Percentiles rank a stretch among this genome's conserved stretches.
phyloP scores from a whole-genome alignment of 139 green algal genomes.

The Yamagishiella unicocca region DNA sequence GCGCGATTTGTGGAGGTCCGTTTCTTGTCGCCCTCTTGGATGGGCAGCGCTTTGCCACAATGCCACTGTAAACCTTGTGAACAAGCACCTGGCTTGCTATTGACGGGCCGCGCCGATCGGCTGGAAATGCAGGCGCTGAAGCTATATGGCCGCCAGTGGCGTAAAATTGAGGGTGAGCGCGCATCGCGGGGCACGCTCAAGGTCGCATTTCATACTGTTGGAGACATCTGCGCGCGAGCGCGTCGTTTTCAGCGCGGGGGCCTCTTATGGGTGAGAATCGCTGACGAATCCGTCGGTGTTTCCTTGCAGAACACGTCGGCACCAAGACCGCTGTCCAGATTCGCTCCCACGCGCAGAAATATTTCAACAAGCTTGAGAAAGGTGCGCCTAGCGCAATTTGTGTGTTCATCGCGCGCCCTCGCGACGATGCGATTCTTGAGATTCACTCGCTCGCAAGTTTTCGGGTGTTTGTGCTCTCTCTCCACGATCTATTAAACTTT shows the following conservation, averaged over 20 bases:
- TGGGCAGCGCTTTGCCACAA: not conserved
- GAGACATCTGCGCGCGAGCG: too few relatives aligned
- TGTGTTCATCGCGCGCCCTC: too few relatives aligned
- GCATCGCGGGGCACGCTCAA: not conserved
- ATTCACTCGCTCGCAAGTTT: not conserved
- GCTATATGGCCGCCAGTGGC: slow-evolving; percentile 66
- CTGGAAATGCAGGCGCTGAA: slow-evolving; percentile 57
- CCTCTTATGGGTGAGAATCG: too few relatives aligned
- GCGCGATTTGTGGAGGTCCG: slow-evolving; percentile 70
- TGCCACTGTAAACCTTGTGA: too few relatives aligned
- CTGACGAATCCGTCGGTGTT: not conserved
- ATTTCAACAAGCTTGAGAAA: slow-evolving; percentile 83
- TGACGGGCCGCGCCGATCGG: too few relatives aligned
- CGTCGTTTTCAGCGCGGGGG: too few relatives aligned
- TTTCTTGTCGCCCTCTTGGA: not conserved
- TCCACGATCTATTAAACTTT: too few relatives aligned
- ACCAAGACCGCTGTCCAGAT: slow-evolving; percentile 96
- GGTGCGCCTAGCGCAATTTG: too few relatives aligned
- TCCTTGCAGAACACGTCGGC: slow-evolving; percentile 84
- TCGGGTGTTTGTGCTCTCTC: too few relatives aligned
- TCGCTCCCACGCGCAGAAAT: slow-evolving; percentile 93
- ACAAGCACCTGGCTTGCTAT: too few relatives aligned
- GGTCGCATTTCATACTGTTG: not conserved
- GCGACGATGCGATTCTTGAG: not conserved
- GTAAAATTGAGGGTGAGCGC: slow-evolving; percentile 56